These are phyloP conservation scores for Pugionium cornutum DNA, from an alignment of 345 rosid species.

Conservation along the genomic window DNA sequence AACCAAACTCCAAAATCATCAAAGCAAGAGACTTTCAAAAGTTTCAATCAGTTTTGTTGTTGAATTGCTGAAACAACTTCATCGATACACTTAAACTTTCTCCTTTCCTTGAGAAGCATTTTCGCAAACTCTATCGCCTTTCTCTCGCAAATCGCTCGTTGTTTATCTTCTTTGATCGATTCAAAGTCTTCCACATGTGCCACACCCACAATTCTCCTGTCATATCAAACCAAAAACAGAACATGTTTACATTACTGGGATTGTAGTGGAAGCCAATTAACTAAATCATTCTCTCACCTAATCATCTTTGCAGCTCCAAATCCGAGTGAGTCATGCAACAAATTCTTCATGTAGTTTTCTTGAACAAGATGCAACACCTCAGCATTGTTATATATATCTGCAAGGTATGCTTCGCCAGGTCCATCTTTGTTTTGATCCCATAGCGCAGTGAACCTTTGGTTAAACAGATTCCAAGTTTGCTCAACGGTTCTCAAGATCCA, in stretches of 20 bases:
- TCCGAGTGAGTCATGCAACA: constrained; percentile 87
- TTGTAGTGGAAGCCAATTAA: not conserved
- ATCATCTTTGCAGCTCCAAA: constrained; percentile 97
- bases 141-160: constrained; percentile 69
- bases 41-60: constrained; percentile 30
- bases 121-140: constrained; percentile 70
- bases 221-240: constrained; percentile 7
- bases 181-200: constrained; percentile 97
- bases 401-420: constrained; percentile 84
- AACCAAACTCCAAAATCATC: constrained; percentile 4
- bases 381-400: constrained; percentile 63
- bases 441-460: constrained; percentile 58
- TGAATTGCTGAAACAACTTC: constrained; percentile 66
- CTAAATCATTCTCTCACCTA: constrained; percentile 48
- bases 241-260: not conserved
- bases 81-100: constrained; percentile 54
- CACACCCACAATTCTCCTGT: constrained; percentile 92
- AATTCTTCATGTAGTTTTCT: constrained; percentile 57
- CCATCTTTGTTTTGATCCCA: constrained; percentile 84
- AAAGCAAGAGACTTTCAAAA: constrained; percentile 21
- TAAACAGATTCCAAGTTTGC: constrained; percentile 78
- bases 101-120: constrained; percentile 74
- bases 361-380: constrained; percentile 68
- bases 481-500: constrained; percentile 73
- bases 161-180: constrained; percentile 60